phyloP scores from a whole-genome alignment of 306 rosid genomes.

The Corylus americana region DNA sequence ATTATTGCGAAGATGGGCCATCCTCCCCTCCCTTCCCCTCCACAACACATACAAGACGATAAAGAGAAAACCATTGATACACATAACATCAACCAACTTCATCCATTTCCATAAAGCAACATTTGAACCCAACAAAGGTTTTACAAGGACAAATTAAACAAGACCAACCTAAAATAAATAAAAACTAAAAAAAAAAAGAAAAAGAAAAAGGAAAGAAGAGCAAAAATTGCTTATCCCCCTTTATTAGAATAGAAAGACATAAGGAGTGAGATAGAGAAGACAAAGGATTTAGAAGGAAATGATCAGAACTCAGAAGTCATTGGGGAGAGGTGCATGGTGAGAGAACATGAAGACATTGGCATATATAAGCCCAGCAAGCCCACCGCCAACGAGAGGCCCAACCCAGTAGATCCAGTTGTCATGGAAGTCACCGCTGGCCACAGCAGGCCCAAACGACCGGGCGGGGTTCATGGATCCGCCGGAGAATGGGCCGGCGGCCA shows the following conservation, averaged over 20 bases:
- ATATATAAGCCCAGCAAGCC: constrained; percentile 84
- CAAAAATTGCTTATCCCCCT: constrained; percentile 29
- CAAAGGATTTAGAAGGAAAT: background rate
- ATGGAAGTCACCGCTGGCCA: constrained; percentile 75
- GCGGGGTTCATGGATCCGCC: constrained; percentile 98
- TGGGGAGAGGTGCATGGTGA: constrained; percentile 61
- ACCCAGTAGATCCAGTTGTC: constrained; percentile 89
- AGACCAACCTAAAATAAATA: constrained; percentile 11
- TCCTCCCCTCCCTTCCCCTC: background rate
- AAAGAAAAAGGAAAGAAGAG: constrained; percentile 23
- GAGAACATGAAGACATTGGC: constrained; percentile 56
- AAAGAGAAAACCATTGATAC: background rate
- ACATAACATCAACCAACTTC: constrained; percentile 10
- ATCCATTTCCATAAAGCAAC: constrained; percentile 22
- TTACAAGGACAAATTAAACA: constrained; percentile 24
- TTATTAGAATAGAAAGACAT: constrained; percentile 21
- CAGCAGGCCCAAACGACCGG: constrained; percentile 86
- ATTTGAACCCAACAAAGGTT: constrained; percentile 23
- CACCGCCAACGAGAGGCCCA: constrained; percentile 87
- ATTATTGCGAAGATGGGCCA: constrained; percentile 12
- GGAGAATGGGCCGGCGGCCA: constrained; percentile 89
- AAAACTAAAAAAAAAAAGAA: background rate
- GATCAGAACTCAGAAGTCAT: constrained; percentile 34
- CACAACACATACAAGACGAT: background rate
- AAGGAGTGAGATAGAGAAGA: background rate